Evolutionary conservation across 176 grass and related monocot genomes (phyloP), one percentile per base, ranked within the genome.

Genomic region (Oryza meyeriana): DNA sequence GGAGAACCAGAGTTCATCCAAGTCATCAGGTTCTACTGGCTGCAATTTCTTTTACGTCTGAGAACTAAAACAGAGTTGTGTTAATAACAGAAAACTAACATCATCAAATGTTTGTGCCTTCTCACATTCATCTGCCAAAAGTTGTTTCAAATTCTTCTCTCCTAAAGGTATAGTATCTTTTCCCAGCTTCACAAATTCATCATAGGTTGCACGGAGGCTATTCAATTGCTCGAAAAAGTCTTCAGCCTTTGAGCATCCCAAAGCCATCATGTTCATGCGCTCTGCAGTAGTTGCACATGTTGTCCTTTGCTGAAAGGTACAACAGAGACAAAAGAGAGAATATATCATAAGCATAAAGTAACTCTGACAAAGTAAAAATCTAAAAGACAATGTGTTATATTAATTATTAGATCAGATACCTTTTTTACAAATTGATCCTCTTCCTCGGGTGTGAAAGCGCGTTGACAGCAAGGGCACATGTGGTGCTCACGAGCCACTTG

Each of bases 381-480:
- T 50, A n/a, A 25, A 76, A 80, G 16, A 10, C 48, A 80, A 20
- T 69, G 69, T 76, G 33, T 42, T 44, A 25, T 44, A 36, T 17
- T 47, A 45, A 32, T 59, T 68, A 78, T 69, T 67, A 72, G 40
- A 41, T 39, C 32, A 73, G 80, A 36, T 76, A 97, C 94, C 84
- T 97, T 97, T 58, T 87, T 82, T 45, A 97, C 81, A 32, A 94
- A 97, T 29, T 90, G 65, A 83, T 97, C 94, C 83, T 94, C 94
- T 86, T 97, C 94, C 39, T 94, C 84, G 74, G 90, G 90, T 35
- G 92, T 92, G 84, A 97, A 97, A 85, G 84, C 85, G 13, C 94
- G 89, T 57, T 97, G 92, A 85, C 94, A 97, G 32, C 92, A 97
- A 38, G 94, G 94, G 44, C 94, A 97, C 50, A 85, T 87, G 84